phyloP scores from a whole-genome alignment of 2,329 filamentous ascomycete species.

The Herpotrichia juniperi region DNA sequence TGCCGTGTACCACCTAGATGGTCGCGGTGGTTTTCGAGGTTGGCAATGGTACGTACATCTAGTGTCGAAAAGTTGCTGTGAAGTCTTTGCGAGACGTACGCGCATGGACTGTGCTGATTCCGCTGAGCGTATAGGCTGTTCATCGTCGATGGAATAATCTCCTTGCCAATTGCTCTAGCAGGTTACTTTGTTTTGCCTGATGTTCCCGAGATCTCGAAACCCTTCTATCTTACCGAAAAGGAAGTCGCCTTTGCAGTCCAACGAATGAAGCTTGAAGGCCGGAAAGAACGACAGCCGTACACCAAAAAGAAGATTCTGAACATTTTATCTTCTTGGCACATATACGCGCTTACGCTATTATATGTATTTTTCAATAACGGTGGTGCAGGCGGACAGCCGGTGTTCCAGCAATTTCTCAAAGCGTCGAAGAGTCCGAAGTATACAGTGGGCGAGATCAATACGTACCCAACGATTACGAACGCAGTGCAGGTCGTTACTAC shows the following conservation, averaged over 20 bases:
- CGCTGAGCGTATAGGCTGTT: slow-evolving; percentile 58
- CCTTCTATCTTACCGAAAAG: slow-evolving; percentile 55
- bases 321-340: slow-evolving; percentile 69
- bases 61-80: neutral
- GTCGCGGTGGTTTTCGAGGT: slow-evolving; percentile 55
- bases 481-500: slow-evolving; percentile 65
- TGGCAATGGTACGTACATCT: slow-evolving; percentile 34
- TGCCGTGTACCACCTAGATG: slow-evolving; percentile 57
- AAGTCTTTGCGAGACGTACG: too few species aligned
- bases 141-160: slow-evolving; percentile 61
- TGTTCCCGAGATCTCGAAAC: slow-evolving; percentile 56
- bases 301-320: slow-evolving; percentile 61
- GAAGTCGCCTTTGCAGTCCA: slow-evolving; percentile 55
- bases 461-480: slow-evolving; percentile 57
- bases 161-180: slow-evolving; percentile 57
- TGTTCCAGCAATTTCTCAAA: slow-evolving; percentile 59
- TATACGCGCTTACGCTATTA: slow-evolving; percentile 63
- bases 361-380: slow-evolving; percentile 72
- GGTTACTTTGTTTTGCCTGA: slow-evolving; percentile 59
- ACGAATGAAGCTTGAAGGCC: slow-evolving; percentile 58
- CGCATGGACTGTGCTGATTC: too few species aligned
- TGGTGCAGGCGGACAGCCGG: slow-evolving; percentile 57
- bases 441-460: slow-evolving; percentile 61
- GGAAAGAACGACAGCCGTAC: slow-evolving; percentile 53
- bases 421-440: slow-evolving; percentile 52